Evolutionary conservation across 2,329 filamentous ascomycete genomes (phyloP), one percentile per base, ranked within the genome.

Genomic region (Malbranchea zuffiana): DNA sequence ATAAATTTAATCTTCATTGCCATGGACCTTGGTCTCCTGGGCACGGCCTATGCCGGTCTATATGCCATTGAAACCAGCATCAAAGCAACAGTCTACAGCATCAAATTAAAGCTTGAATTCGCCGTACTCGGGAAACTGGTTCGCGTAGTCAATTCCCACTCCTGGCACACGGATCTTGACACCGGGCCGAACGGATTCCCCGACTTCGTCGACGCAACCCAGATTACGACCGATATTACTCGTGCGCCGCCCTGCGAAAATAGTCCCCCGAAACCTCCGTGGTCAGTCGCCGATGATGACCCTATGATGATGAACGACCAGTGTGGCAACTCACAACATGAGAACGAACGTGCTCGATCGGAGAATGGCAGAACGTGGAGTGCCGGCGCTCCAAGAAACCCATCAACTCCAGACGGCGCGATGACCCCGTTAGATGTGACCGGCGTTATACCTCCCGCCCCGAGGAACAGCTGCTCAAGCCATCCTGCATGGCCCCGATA

Each of bases 51-150:
- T 46, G 53, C 57, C 36, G 57, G 62, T 35, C 51, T 57, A 15
- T 67, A 66, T 40, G 60, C 63, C 40, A 58, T 66, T 47, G 64
- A 68, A 43, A 65, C 62, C 13, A 65, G 62, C 44, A 50, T 66
- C 35, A 68, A 67, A 47, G 61, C 61, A 18, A 56, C 60, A 30
- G 53, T 68, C 34, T 67, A 67, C 51, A 66, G 63, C 47, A 56
- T 68, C 53, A 68, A 68, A 46, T 47, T 68, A 32, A 68, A 68
- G 41, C 59, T 68, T n/a, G 65, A 68, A 45, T 67, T 67, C 44
- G 65, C 65, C 13, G 63, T 67, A 17, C 55, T 68, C 5, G 61
- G 62, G 16, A 62, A 65, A 50, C 49, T 66, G 15, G 56, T 67
- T 33, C 52, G 59, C 29, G 50, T 66, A 26, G 62, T 64, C 25